Base-by-base conservation (phyloP, 1,284 basidiomycete genomes). In the Fistulinella cinereoalba region DNA sequence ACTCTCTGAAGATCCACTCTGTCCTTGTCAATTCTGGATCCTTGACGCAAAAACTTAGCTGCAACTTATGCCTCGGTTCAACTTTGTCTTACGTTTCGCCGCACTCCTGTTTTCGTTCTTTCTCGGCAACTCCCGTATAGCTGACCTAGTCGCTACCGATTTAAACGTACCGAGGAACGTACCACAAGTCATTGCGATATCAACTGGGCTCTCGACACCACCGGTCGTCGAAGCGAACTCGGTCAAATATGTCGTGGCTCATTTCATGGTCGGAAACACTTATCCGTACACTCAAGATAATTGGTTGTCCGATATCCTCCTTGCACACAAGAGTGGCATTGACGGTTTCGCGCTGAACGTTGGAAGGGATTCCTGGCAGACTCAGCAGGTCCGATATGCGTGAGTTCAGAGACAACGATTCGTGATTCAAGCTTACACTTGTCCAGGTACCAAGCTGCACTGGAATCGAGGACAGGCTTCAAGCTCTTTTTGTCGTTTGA, bases 401-500 rank as follows among this genome's bases (percentile, higher is more conserved):
- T 92, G 57, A 61, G 78, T 42, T 6, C 9, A 23, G 19, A 37
- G 37, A 21, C 50, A 44, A n/a, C n/a, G n/a, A n/a, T 13, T 15
- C n/a, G 31, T 18, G 37, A 28, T 38, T 46, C 25, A 29, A 24
- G 29, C 32, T 51, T 25, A 50, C 41, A 27, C 21, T 50, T 27
- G 18, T 25, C 27, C 41, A 64, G 62, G 13, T 84, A 77, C 60
- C 56, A 73, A 40, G 82, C 83, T 32, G 83, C 84, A 12, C 59
- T 66, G 19, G 66, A 76, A 43, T 77, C 76, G 13, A 75, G 72
- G 15, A 70, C 75, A 6, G 71, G 66, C 41, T 92, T 92, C 73
- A 88, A 88, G 64, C 68, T 92, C 43, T 91, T 90, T 70, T 64
- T 92, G 56, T 88, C 83, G 15, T 78, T 91, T 42, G 89, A 92